phyloP scores from a whole-genome alignment of 139 green algal genomes.

The Auxenochlorella protothecoides region DNA sequence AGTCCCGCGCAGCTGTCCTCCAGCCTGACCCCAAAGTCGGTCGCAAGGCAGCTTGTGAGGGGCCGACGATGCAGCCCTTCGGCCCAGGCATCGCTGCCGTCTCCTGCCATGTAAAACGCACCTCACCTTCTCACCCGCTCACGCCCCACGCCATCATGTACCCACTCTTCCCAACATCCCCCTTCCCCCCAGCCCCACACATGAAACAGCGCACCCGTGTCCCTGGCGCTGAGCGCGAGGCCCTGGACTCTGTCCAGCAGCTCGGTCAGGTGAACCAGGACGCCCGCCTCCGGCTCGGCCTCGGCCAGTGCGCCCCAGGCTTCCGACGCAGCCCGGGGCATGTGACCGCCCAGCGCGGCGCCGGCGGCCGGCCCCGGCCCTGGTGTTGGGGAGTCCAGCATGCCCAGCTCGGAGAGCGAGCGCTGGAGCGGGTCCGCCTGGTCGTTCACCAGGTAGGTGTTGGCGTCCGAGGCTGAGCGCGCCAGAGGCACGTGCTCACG shows the following conservation, averaged over 20 bases:
- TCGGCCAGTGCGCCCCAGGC: neutral
- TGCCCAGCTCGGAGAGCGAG: slow-evolving; percentile 18
- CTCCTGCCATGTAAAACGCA: neutral
- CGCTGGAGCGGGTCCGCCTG: slow-evolving; percentile 63
- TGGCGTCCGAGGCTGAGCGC: slow-evolving; percentile 36
- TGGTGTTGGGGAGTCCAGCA: too few species aligned
- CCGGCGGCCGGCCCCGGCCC: neutral
- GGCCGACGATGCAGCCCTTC: neutral
- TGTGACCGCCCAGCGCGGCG: neutral
- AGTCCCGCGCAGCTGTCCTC: too few species aligned
- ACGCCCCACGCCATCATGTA: neutral
- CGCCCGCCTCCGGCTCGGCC: neutral
- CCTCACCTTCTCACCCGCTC: neutral
- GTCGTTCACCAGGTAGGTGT: slow-evolving; percentile 75
- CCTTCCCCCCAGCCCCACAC: neutral
- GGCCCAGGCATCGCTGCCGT: neutral
- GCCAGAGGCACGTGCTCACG: slow-evolving; percentile 45
- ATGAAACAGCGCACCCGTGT: neutral
- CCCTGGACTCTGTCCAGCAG: neutral
- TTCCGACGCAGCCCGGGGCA: neutral
- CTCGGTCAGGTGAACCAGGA: neutral
- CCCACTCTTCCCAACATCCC: neutral
- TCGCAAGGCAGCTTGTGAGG: neutral
- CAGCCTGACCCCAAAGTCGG: neutral
- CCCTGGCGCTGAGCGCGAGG: neutral